Base-by-base conservation (phyloP, 2,329 filamentous ascomycete genomes). In the Leptosphaerulina australis region DNA sequence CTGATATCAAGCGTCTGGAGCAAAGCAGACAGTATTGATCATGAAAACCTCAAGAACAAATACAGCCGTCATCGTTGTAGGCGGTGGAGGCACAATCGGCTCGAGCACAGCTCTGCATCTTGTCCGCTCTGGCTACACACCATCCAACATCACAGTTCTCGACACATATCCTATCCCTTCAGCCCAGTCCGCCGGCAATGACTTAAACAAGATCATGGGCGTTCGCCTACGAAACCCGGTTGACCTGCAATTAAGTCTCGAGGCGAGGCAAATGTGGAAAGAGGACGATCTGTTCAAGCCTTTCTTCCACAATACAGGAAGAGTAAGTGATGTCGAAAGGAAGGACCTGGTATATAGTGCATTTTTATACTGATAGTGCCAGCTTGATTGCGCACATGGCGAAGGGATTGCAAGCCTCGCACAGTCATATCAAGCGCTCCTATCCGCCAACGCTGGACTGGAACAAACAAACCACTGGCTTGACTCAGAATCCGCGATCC, bases 41-140 rank as follows among this genome's bases (percentile, higher is more conserved):
- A 68, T 68, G 65, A 43, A 38, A 8, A 24, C 41, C 18, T 59
- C 56, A 33, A 56, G 63, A 30, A 46, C 45, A n/a, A 58, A 50
- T 18, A 60, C 58, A 1, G 68, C 56, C 8, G 55, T 69, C 17
- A 65, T 81, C 34, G 67, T 79, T 14, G 70, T 80, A 21, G 74
- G 79, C n/a, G 79, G 79, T 22, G 78, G 76, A 17, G 80, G 80
- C 8, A 80, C 79, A 0, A 81, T 80, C 67, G 80, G 80, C 10
- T 44, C 40, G 7, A 75, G 74, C 25, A 80, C 79, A n/a, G 79
- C 80, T n/a, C 69, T 80, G 15, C 75, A 81, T 56, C 71, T 82
- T 5, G 75, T 78, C 20, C 73, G 78, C 22, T 70, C 75, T 40
- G 79, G 79, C 30, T 81, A 80, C 59, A 72, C 70, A 29, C 64